Base-by-base conservation (phyloP, 768 basidiomycete species). In the Candolleomyces efflorescens region DNA sequence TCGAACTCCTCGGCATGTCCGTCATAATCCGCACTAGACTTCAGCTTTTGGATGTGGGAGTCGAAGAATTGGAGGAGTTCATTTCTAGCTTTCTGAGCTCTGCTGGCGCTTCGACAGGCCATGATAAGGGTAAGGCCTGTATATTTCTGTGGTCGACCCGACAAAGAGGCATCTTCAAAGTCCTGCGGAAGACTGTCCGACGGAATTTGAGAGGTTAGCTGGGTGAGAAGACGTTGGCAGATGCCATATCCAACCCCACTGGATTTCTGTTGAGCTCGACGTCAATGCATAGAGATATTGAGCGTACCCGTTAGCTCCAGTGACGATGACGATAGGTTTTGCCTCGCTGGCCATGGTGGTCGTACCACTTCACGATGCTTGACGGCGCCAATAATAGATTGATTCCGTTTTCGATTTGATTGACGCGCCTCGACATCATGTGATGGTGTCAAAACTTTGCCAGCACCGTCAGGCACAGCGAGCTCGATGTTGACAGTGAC, bases 191-290 rank as follows among this genome's bases (percentile, higher is more conserved):
- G 65, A 1, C 81, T 78, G 62, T 90, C 86, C 12, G 78, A 71
- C 5, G 82, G 81, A 56, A 66, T 66, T 13, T 68, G 65, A 43
- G 75, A 73, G n/a, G 82, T 82, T 17, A 93, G 74, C 63, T 92
- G 86, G 62, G 77, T 70, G 46, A 94, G 77, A 6, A 94, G 78
- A 48, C 92, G 86, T 60, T 87, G 83, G 72, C 90, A 92, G 45
- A 90, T 87, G 12, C 89, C 90, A 67, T 87, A 89, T 15, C 92
- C 92, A 17, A 94, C 79, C 56, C 92, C 92, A 39, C 92, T 94
- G 67, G 2, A 61, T 57, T 49, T 39, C 45, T 17, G 32, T 17
- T 54, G 38, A 13, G 32, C 38, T 32, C 36, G 6, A 46, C 18
- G 24, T 26, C 4, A 39, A 20, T 20, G 5, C 27, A 56, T 13